These are phyloP conservation scores for Podospora tetraspora DNA, from an alignment of 495 filamentous ascomycete genomes.

Conservation along the genomic window DNA sequence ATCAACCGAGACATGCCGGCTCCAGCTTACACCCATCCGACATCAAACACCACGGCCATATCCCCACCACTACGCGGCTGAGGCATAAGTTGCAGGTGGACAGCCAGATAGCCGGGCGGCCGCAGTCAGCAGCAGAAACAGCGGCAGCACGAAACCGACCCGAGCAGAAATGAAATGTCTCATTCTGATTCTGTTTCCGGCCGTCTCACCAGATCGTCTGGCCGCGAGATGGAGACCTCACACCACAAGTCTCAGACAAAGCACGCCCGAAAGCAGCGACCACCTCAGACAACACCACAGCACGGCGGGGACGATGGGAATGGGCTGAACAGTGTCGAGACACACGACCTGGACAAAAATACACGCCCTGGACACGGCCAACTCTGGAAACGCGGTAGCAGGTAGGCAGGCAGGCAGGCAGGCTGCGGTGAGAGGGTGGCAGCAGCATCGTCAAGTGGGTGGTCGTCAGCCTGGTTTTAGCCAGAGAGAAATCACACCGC, in stretches of 20 bases:
- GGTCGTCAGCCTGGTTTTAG: background rate
- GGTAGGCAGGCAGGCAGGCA: background rate
- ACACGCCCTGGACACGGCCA: background rate
- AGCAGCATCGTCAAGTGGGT: background rate
- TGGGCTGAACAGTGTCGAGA: background rate
- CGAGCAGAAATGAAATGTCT: background rate
- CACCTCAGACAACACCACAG: background rate
- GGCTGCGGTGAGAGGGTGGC: background rate
- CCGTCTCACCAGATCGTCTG: background rate
- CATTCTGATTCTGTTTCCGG: background rate
- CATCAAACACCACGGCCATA: background rate
- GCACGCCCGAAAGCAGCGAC: background rate
- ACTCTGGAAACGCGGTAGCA: background rate
- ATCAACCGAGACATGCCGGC: background rate
- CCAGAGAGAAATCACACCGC: background rate
- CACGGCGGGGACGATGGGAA: background rate
- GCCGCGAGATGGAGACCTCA: background rate
- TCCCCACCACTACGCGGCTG: background rate
- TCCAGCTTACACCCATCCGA: background rate
- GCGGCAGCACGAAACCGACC: background rate
- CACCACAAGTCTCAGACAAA: background rate
- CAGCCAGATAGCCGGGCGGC: background rate
- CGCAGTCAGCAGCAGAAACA: background rate
- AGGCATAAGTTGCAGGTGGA: background rate
- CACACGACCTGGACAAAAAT: background rate